Evolutionary conservation across 2,329 filamentous ascomycete genomes (phyloP), one percentile per base, ranked within the genome.

Genomic region (Phaeosphaeria sp.): DNA sequence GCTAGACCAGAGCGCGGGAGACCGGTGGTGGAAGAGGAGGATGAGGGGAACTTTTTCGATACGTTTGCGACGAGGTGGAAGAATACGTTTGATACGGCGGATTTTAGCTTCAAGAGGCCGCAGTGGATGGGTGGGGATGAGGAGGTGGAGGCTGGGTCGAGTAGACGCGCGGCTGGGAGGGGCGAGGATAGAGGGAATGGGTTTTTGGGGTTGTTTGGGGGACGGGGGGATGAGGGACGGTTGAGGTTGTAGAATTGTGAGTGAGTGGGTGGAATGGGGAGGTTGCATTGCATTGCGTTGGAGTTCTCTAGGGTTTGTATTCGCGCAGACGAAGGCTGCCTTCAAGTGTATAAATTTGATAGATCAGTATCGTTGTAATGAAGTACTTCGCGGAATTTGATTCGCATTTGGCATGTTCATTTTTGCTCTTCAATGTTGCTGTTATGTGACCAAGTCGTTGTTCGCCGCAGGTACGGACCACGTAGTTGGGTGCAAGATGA

Each of bases 81-180:
- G 77, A 99, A 99, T 72, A 98, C 95, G 0, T 87, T 98, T 51
- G 94, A 98, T 60, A 90, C 88, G 0, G 84, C 92, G 1, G 75
- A 77, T 21, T 74, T 75, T 42, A 59, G 54, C 1, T 69, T 78
- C 39, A 46, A 93, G 51, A 84, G 89, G 27, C 94, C 95, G 0
- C 88, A 88, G 63, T 98, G 93, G 93, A 81, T 97, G 62, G 89
- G 91, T 22, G 84, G 86, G 51, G 83, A 83, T 11, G 80, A 74
- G 47, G 67, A 69, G 4, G 65, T 49, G 5, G 63, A 63, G 39
- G 49, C 57, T 6, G 59, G 24, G 11, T 25, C 43, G 11, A 36
- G 20, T 20, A 24, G 47, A 20, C 11, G 30, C 11, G 30, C 30
- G 11, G 30, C 11, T 6, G 58, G 51, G 20, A 42, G 60, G n/a